Percentiles rank a stretch among this genome's conserved stretches.
Evolutionary conservation across 2,329 filamentous ascomycete species (phyloP).

Genomic region (Parastagonospora nodorum): DNA sequence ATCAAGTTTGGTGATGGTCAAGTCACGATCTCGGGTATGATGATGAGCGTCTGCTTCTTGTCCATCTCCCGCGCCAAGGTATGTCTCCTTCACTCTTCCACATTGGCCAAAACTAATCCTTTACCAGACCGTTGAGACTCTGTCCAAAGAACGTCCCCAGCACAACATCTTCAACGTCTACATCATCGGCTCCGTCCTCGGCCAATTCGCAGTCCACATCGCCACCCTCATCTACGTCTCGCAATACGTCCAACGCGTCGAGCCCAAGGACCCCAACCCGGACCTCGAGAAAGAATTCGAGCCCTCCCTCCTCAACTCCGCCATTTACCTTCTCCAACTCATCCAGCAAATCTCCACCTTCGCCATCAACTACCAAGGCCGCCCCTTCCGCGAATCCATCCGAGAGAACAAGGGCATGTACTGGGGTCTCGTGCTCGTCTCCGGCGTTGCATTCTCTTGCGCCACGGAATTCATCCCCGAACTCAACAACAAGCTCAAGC

Average conservation of each 20-base stretch:
- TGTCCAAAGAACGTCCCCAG: slow-evolving; percentile 96
- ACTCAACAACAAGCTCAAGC: slow-evolving; percentile 88
- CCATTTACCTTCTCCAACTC: slow-evolving; percentile 94
- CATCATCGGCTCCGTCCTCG: slow-evolving; percentile 96
- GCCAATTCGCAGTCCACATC: slow-evolving; percentile 96
- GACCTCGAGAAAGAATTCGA: slow-evolving; percentile 95
- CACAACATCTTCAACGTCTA: slow-evolving; percentile 99
- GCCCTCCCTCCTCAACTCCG: slow-evolving; percentile 92
- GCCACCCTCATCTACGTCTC: slow-evolving; percentile 93
- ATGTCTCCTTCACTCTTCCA: slow-evolving; percentile 22
- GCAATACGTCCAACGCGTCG: slow-evolving; percentile 81
- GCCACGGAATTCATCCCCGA: slow-evolving; percentile 95
- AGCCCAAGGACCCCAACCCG: slow-evolving; percentile 70
- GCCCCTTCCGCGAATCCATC: slow-evolving; percentile 95
- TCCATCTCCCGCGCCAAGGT: slow-evolving; percentile 95
- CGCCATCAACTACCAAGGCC: slow-evolving; percentile 98
- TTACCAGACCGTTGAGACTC: slow-evolving; percentile 77
- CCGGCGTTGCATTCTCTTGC: slow-evolving; percentile 88
- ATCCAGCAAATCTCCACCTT: slow-evolving; percentile 99
- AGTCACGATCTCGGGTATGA: slow-evolving; percentile 98
- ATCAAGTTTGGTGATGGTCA: slow-evolving; percentile 99
- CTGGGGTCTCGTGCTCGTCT: slow-evolving; percentile 90
- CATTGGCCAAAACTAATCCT: slow-evolving; percentile 31
- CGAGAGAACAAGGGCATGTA: slow-evolving; percentile 98
- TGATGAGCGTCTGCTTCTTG: slow-evolving; percentile 99